Percentiles rank a stretch among this genome's conserved stretches.
Conservation (phyloP, 129 eudicot species). For the Calendula officinalis region DNA sequence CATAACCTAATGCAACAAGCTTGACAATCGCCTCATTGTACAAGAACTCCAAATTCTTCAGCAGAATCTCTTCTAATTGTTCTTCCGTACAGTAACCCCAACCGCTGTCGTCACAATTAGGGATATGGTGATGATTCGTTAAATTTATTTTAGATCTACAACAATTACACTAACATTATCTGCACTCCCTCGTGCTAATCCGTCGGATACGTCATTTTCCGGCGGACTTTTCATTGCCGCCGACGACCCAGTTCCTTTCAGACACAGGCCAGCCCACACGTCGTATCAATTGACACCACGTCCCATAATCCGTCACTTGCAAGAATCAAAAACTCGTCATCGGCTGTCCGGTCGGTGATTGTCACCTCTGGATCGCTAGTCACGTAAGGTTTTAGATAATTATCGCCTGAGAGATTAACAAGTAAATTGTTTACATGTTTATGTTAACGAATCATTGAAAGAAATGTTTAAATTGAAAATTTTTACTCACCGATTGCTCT, state of each 20-base stretch:
- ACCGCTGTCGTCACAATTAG: no score
- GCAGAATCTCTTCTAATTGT: no score
- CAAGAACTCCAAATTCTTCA: no score
- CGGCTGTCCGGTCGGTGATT: constrained; percentile 20
- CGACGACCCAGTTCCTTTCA: constrained; percentile 32
- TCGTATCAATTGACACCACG: constrained; percentile 45
- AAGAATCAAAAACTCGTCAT: constrained; percentile 46
- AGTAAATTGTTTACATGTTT: background rate
- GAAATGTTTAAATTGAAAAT: background rate
- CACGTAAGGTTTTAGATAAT: constrained; percentile 48
- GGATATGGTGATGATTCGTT: no score
- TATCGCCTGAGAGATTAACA: constrained; percentile 34
- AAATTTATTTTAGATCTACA: constrained; percentile 55
- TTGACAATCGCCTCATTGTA: no score
- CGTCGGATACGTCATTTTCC: constrained; percentile 24
- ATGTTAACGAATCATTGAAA: background rate
- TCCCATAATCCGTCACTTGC: constrained; percentile 61
- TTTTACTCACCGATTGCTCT: constrained; percentile 52
- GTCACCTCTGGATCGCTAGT: constrained; percentile 44
- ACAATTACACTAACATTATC: constrained; percentile 82
- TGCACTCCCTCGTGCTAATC: constrained; percentile 64
- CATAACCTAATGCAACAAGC: no score
- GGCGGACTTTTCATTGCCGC: constrained; percentile 11
- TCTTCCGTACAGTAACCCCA: no score
- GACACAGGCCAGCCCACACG: constrained; percentile 43